phyloP scores from a whole-genome alignment of 371 early-diverging fungal genomes.

The Zychaea mexicana region DNA sequence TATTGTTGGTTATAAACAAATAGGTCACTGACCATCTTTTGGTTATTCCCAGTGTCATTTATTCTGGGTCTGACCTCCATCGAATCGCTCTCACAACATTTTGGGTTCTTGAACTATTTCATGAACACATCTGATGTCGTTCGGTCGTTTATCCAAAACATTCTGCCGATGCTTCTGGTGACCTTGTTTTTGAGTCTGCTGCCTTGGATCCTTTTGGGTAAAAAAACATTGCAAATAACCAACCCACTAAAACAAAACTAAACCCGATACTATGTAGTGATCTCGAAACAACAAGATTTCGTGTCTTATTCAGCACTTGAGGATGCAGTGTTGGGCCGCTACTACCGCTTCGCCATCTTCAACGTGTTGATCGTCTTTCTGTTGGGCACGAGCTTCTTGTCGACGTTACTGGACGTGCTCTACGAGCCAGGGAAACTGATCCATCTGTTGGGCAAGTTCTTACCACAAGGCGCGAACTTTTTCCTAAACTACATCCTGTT shows the following conservation, averaged over 20 bases:
- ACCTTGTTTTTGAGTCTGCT: conserved; percentile 69
- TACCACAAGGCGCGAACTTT: conserved; percentile 78
- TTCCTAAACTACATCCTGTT: conserved; percentile 80
- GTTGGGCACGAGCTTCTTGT: conserved; percentile 77
- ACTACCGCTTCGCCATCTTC: conserved; percentile 89
- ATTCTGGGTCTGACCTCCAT: conserved; percentile 73
- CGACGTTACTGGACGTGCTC: conserved; percentile 71
- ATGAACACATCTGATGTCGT: conserved; percentile 52
- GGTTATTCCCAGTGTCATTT: conserved; percentile 68
- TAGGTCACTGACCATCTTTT: conserved; percentile 72
- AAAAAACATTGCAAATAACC: too few species aligned
- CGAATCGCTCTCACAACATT: conserved; percentile 64
- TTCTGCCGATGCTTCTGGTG: conserved; percentile 65
- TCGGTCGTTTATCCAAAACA: conserved; percentile 60
- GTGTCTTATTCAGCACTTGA: conserved; percentile 64
- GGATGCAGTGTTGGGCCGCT: conserved; percentile 70
- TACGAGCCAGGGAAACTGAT: conserved; percentile 66
- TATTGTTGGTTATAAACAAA: not conserved
- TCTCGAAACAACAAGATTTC: conserved; percentile 61
- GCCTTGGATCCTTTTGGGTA: conserved; percentile 55
- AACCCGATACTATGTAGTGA: conserved; percentile 31
- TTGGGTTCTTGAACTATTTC: conserved; percentile 55
- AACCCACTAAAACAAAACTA: too few species aligned
- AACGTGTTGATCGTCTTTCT: conserved; percentile 88
- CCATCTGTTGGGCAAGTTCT: conserved; percentile 64